These are phyloP conservation scores for Fusarium sulawesiense DNA, from an alignment of 2,329 filamentous ascomycete species.

Conservation along the genomic window DNA sequence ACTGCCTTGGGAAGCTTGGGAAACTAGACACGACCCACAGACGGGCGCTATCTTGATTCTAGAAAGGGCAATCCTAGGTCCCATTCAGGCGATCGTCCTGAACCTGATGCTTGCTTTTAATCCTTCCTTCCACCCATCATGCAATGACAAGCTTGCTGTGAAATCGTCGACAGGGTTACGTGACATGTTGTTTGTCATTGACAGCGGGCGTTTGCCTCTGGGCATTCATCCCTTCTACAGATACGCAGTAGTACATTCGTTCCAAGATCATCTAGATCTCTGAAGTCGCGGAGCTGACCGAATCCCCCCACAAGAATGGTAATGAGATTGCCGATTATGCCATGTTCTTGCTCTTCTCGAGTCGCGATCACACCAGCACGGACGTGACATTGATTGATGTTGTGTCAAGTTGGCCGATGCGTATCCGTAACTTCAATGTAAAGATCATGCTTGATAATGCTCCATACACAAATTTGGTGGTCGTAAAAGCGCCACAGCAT, in stretches of 20 bases:
- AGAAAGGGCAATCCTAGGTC: conserved; percentile 22
- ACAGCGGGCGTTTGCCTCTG: conserved; percentile 6
- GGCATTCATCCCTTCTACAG: background rate
- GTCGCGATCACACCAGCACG: conserved; percentile 13
- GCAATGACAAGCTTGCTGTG: background rate
- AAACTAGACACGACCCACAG: conserved; percentile 20
- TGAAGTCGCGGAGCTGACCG: conserved; percentile 9
- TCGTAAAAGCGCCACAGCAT: conserved; percentile 15
- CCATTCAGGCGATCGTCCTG: conserved; percentile 18
- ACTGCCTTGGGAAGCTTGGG: conserved; percentile 32
- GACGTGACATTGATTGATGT: conserved; percentile 5
- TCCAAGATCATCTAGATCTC: conserved; percentile 21
- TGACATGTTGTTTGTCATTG: conserved; percentile 8
- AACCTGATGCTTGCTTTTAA: conserved; percentile 33
- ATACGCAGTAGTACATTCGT: conserved; percentile 13
- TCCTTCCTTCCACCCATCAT: background rate
- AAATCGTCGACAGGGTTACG: conserved; percentile 2
- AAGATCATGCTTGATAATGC: background rate
- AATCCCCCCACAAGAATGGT: background rate
- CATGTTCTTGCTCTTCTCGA: conserved; percentile 18
- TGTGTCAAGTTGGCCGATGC: background rate
- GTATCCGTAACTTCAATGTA: background rate
- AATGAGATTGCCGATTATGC: conserved; percentile 19
- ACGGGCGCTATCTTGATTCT: conserved; percentile 32
- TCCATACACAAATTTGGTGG: conserved; percentile 7